phyloP scores from a whole-genome alignment of 1,284 basidiomycete species.

The Puccinia brachypodii region DNA sequence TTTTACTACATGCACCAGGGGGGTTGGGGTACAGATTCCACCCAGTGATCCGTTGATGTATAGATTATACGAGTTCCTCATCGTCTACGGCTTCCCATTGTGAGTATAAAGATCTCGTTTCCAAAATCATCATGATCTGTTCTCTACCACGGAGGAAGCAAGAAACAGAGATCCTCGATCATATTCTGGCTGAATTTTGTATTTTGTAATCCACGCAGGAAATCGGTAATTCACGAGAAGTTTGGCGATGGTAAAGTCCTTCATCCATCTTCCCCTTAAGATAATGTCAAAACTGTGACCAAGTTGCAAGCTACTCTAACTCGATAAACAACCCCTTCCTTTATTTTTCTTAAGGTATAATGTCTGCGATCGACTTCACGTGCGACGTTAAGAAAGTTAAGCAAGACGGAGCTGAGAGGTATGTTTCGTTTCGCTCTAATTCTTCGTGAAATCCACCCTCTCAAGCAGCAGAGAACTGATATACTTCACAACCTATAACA shows the following conservation, averaged over 20 bases:
- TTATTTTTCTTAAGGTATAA: slow-evolving; percentile 16
- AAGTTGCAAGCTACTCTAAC: neutral
- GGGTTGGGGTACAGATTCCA: neutral
- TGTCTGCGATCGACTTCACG: slow-evolving; percentile 36
- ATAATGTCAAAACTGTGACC: neutral
- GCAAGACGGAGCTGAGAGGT: slow-evolving; percentile 23
- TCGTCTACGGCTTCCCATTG: slow-evolving; percentile 34
- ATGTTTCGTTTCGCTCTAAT: neutral
- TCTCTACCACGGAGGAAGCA: no score
- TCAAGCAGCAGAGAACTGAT: no score
- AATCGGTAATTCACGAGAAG: slow-evolving; percentile 36
- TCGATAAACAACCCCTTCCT: neutral
- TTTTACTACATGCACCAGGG: neutral
- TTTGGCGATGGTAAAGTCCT: slow-evolving; percentile 30
- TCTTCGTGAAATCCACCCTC: no score
- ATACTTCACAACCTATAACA: no score
- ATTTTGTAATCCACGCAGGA: neutral
- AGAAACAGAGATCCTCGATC: neutral
- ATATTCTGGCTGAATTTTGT: neutral
- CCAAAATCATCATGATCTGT: neutral
- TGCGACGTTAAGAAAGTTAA: slow-evolving; percentile 31
- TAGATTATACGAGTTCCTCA: slow-evolving; percentile 31
- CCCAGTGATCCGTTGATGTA: slow-evolving; percentile 28
- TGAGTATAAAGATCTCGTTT: neutral
- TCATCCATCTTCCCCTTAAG: neutral